Evolutionary conservation across 441 rosid species (phyloP).

Genomic region (Codiaeum variegatum): DNA sequence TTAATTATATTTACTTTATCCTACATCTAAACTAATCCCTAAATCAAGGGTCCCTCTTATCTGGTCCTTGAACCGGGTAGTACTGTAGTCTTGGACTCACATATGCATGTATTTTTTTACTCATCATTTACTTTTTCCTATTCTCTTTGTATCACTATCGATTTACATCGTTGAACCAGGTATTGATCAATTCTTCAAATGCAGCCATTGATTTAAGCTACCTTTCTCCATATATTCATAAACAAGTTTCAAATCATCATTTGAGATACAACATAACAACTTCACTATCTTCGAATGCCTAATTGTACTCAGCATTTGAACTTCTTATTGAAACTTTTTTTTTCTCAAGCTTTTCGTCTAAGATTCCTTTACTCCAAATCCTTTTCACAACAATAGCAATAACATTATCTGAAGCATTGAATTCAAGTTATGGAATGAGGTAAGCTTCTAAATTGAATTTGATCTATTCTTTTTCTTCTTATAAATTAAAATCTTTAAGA

Average conservation of each 20-base stretch:
- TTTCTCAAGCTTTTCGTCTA: constrained; percentile 52
- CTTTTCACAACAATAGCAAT: constrained; percentile 85
- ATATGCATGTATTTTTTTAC: no score
- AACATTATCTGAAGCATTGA: constrained; percentile 40
- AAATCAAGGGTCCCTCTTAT: no score
- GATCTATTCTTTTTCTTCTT: constrained; percentile 29
- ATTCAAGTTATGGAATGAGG: constrained; percentile 56
- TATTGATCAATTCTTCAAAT: constrained; percentile 29
- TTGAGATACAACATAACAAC: constrained; percentile 60
- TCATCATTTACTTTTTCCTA: no score
- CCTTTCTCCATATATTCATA: constrained; percentile 74
- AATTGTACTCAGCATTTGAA: constrained; percentile 58
- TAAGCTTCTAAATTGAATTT: constrained; percentile 52
- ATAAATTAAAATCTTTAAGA: constrained; percentile 23
- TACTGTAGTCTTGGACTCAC: no score
- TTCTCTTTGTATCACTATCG: no score
- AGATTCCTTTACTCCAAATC: constrained; percentile 46
- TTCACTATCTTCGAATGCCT: constrained; percentile 80
- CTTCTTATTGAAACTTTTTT: constrained; percentile 70
- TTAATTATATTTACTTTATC: no score
- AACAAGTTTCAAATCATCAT: constrained; percentile 69
- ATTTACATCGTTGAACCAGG: no score
- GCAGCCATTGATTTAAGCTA: constrained; percentile 79
- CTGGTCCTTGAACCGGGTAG: no score
- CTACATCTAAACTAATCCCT: no score